Evolutionary conservation across 306 rosid species (phyloP).

Genomic region (Prinsepia uniflora): DNA sequence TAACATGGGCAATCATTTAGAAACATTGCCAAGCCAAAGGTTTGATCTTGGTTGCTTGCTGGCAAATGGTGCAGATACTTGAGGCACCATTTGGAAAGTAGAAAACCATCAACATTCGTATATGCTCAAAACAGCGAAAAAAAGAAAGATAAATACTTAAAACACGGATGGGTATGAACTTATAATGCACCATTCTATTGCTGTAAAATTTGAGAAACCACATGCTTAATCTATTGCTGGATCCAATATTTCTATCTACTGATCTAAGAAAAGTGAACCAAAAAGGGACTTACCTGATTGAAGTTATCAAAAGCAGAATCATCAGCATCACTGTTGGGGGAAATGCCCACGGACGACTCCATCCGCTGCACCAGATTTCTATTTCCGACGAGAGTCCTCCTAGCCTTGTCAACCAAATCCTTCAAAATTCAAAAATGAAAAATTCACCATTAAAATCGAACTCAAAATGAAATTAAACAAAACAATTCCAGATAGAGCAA

Average conservation of each 20-base stretch:
- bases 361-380: constrained; percentile 60
- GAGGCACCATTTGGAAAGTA: constrained; percentile 53
- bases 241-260: neutral
- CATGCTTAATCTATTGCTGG: neutral
- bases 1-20: constrained; percentile 16
- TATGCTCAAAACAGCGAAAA: neutral
- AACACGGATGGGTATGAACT: neutral
- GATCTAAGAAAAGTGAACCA: neutral
- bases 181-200: neutral
- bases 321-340: constrained; percentile 29
- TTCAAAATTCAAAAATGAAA: constrained; percentile 27
- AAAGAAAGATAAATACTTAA: neutral
- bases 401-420: constrained; percentile 89
- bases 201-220: neutral
- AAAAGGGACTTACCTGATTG: constrained; percentile 50
- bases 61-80: constrained; percentile 48
- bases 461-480: neutral
- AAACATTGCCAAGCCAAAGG: constrained; percentile 25
- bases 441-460: neutral
- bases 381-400: constrained; percentile 66
- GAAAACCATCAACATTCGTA: constrained; percentile 36
- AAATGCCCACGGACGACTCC: constrained; percentile 62
- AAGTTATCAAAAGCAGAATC: constrained; percentile 71
- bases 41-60: constrained; percentile 57
- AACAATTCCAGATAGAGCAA: neutral